Evolutionary conservation across 805 yeast species (phyloP).

Genomic region (Kazachstania africana): DNA sequence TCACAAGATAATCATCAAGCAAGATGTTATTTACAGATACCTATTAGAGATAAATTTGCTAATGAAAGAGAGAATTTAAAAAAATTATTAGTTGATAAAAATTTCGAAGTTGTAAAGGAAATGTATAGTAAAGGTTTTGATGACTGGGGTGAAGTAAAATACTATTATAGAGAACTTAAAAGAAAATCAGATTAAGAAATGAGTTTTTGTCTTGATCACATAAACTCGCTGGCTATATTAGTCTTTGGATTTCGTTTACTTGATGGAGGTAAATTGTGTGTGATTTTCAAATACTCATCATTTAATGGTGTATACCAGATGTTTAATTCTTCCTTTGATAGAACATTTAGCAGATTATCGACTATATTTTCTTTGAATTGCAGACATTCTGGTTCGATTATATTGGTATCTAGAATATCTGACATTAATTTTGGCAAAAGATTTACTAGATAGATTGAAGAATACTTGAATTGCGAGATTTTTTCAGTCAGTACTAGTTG

Average conservation of each 20-base stretch:
- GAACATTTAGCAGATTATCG: conserved; percentile 14
- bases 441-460: conserved; percentile 9
- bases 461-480: conserved; percentile 13
- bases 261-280: neutral
- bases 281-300: conserved; percentile 8
- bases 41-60: conserved; percentile 57
- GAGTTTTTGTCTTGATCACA: neutral
- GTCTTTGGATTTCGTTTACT: conserved; percentile 2
- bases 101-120: conserved; percentile 22
- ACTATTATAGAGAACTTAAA: conserved; percentile 30
- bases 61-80: conserved; percentile 53
- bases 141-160: conserved; percentile 70
- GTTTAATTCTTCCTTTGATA: conserved; percentile 8
- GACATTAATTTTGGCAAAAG: conserved; percentile 19
- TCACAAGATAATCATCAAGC: conserved; percentile 23
- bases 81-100: conserved; percentile 33
- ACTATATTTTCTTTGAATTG: conserved; percentile 14
- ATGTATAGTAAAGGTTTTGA: conserved; percentile 58
- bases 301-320: conserved; percentile 18
- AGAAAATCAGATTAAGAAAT: conserved; percentile 6
- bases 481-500: conserved; percentile 22
- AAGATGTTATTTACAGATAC: conserved; percentile 57
- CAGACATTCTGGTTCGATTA: conserved; percentile 18
- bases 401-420: conserved; percentile 11
- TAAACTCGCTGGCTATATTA: conserved; percentile 4